A percentile compares a stretch with the other conserved stretches of the same genome.
Evolutionary conservation across 2,329 filamentous ascomycete genomes (phyloP).

Genomic region (Fusarium annulatum): DNA sequence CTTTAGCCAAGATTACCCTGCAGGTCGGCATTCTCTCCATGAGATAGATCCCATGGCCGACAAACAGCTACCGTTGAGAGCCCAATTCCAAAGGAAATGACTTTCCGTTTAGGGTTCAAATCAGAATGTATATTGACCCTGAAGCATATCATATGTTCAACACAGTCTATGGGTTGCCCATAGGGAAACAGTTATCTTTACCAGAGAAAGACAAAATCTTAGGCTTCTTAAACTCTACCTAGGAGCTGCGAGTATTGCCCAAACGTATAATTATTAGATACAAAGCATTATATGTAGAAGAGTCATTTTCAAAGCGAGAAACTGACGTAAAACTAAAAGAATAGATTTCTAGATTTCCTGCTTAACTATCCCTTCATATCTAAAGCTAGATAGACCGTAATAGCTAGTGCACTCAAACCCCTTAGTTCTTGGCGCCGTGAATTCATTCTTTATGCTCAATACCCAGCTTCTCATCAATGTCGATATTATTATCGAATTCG

Average conservation of each 20-base stretch:
- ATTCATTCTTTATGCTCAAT: neutral
- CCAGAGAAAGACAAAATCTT: fast-evolving
- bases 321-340: neutral
- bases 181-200: neutral
- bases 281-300: fast-evolving
- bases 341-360: fast-evolving
- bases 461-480: neutral
- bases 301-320: neutral
- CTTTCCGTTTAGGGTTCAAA: neutral
- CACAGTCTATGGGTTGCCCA: neutral
- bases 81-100: neutral
- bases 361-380: too few species aligned
- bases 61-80: neutral
- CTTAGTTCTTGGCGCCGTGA: neutral
- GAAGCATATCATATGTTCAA: neutral
- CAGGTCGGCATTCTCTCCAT: neutral
- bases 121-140: neutral
- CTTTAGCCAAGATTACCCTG: neutral
- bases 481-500: neutral
- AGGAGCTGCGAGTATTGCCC: fast-evolving
- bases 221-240: fast-evolving
- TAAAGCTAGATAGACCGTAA: too few species aligned
- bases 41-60: neutral
- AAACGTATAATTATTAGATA: fast-evolving
- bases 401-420: neutral